Conservation (phyloP, 2,329 filamentous ascomycete species). For the Epichloe aotearoae region DNA sequence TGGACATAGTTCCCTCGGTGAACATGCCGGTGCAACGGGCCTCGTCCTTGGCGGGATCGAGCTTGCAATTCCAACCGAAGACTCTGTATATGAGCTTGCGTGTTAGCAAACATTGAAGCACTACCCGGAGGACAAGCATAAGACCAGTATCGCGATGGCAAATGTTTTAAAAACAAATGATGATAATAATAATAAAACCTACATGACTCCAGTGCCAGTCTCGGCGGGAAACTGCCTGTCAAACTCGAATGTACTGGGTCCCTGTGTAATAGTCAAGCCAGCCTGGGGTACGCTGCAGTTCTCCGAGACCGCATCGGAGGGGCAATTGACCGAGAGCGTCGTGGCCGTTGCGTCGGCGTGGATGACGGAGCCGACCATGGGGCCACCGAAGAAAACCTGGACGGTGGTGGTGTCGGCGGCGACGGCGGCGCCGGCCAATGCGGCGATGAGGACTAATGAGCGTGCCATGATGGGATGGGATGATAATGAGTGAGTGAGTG, state of each 20-base stretch:
- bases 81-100: constrained; percentile 5
- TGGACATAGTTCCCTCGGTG: background rate
- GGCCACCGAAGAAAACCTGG: constrained; percentile 12
- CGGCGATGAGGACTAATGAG: constrained; percentile 11
- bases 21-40: constrained; percentile 12
- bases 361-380: constrained; percentile 18
- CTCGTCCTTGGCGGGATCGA: constrained; percentile 12
- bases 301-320: constrained; percentile 5
- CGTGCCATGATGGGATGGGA: constrained; percentile 8
- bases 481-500: background rate
- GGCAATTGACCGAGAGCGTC: constrained; percentile 18
- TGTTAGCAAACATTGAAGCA: background rate
- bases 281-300: constrained; percentile 12
- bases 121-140: no score
- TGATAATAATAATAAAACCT: background rate
- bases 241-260: constrained; percentile 10
- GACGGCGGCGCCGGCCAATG: constrained; percentile 9
- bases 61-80: constrained; percentile 12
- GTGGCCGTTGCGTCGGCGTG: constrained; percentile 15
- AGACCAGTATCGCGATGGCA: no score
- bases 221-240: constrained; percentile 5
- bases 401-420: constrained; percentile 16
- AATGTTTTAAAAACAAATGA: no score
- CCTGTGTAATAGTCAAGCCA: constrained; percentile 15
- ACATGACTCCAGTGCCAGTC: background rate